Evolutionary conservation across 228 moss, liverwort and hornwort genomes (phyloP).

Genomic region (Sphagnum fallax): DNA sequence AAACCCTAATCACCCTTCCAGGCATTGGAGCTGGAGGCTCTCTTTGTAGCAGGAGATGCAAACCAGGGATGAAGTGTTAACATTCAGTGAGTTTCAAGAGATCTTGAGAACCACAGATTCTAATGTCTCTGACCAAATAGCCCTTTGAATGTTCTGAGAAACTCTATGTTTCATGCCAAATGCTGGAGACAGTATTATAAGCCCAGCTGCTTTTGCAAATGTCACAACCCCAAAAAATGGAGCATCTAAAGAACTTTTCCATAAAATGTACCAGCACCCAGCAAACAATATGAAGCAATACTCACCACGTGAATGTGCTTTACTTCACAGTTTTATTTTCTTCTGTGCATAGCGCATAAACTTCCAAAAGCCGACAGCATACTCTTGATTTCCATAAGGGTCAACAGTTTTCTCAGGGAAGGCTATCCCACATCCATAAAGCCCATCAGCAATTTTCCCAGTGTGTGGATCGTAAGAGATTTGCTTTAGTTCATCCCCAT

Average conservation of each 20-base stretch:
- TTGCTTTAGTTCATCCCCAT: slow-evolving; percentile 24
- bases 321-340: too few species aligned
- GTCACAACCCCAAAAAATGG: slow-evolving; percentile 24
- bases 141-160: slow-evolving; percentile 85
- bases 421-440: slow-evolving; percentile 52
- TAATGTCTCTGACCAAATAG: slow-evolving; percentile 62
- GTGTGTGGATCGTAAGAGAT: slow-evolving; percentile 31
- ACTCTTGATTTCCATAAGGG: slow-evolving; percentile 42
- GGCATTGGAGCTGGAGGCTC: slow-evolving; percentile 73
- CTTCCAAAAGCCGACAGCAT: slow-evolving; percentile 50
- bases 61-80: slow-evolving; percentile 92
- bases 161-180: slow-evolving; percentile 88
- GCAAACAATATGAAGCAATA: too few species aligned
- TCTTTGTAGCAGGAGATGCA: slow-evolving; percentile 88
- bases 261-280: too few species aligned
- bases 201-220: slow-evolving; percentile 84
- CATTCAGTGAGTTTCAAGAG: slow-evolving; percentile 87
- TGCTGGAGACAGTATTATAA: slow-evolving; percentile 81
- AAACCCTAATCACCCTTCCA: slow-evolving; percentile 9
- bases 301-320: too few species aligned
- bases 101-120: slow-evolving; percentile 75
- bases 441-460: slow-evolving; percentile 37
- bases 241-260: too few species aligned
- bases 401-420: slow-evolving; percentile 47
- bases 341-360: slow-evolving; percentile 31